Conservation (phyloP, 225 moss, liverwort and hornwort species). For the Physcomitrium patens region DNA sequence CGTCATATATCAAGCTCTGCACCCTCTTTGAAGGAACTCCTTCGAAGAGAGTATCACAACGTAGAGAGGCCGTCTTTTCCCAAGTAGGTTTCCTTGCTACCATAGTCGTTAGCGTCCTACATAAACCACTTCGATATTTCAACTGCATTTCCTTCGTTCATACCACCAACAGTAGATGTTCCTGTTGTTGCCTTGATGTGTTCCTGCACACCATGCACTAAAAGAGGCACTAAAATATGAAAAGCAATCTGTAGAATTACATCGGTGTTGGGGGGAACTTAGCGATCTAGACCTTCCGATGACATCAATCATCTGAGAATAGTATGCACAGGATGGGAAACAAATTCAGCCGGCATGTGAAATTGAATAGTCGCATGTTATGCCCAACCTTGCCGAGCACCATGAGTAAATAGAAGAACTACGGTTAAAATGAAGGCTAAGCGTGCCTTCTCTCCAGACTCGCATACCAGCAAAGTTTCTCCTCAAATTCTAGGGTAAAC, state of each 20-base stretch:
- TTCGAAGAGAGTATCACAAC: constrained; percentile 14
- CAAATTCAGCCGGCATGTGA: constrained; percentile 15
- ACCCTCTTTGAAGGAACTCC: constrained; percentile 1
- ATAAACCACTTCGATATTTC: constrained; percentile 6
- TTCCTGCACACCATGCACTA: constrained; percentile 6
- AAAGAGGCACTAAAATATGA: constrained; percentile 8
- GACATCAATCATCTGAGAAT: constrained; percentile 6
- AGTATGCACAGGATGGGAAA: constrained; percentile 21
- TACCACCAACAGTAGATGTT: constrained; percentile 14
- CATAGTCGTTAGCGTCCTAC: constrained; percentile 8
- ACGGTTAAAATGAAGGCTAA: constrained; percentile 13
- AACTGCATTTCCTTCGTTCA: constrained; percentile 17
- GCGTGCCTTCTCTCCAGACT: constrained; percentile 20
- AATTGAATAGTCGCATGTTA: constrained; percentile 6
- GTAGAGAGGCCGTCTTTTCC: constrained; percentile 14
- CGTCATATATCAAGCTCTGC: constrained; percentile 23
- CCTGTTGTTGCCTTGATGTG: constrained; percentile 1
- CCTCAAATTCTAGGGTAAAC: constrained; percentile 12
- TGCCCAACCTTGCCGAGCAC: constrained; percentile 19
- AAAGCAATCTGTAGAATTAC: constrained; percentile 3
- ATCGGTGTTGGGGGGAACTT: too few relatives aligned
- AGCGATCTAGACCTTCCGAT: constrained; percentile 14
- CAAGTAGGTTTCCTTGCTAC: constrained; percentile 16
- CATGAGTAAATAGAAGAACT: neutral
- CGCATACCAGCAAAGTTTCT: constrained; percentile 19